Evolutionary conservation across 2,329 filamentous ascomycete genomes (phyloP).

Genomic region (Paecilomyces niveus): DNA sequence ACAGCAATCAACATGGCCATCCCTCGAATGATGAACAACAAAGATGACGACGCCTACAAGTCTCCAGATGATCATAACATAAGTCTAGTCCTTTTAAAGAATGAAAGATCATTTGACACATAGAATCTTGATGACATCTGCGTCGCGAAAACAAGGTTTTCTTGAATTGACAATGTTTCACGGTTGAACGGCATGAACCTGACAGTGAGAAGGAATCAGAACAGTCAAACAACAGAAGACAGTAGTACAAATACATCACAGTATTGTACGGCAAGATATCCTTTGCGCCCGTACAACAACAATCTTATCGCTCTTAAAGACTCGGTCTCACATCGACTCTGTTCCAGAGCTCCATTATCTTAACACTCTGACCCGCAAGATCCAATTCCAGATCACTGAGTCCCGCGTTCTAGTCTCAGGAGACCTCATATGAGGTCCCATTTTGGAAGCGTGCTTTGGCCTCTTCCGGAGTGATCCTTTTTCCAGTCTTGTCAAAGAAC

Average conservation of each 20-base stretch:
- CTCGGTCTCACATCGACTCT: background rate
- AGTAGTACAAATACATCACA: background rate
- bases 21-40: background rate
- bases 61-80: background rate
- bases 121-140: too few species aligned
- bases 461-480: conserved; percentile 36
- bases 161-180: too few species aligned
- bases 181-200: background rate
- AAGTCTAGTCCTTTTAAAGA: too few species aligned
- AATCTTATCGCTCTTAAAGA: background rate
- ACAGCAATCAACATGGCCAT: background rate
- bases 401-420: background rate
- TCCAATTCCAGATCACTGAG: conserved; percentile 1
- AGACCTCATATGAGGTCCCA: background rate
- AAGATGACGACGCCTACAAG: background rate
- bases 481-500: conserved; percentile 45
- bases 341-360: background rate
- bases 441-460: conserved; percentile 13
- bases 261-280: background rate
- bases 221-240: background rate
- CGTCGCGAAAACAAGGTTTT: too few species aligned
- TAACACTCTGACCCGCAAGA: background rate
- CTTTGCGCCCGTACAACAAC: background rate
- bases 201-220: background rate
- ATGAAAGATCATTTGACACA: too few species aligned